These are phyloP conservation scores for Lycium ferocissimum DNA, from an alignment of 257 asterid species.

Conservation along the genomic window DNA sequence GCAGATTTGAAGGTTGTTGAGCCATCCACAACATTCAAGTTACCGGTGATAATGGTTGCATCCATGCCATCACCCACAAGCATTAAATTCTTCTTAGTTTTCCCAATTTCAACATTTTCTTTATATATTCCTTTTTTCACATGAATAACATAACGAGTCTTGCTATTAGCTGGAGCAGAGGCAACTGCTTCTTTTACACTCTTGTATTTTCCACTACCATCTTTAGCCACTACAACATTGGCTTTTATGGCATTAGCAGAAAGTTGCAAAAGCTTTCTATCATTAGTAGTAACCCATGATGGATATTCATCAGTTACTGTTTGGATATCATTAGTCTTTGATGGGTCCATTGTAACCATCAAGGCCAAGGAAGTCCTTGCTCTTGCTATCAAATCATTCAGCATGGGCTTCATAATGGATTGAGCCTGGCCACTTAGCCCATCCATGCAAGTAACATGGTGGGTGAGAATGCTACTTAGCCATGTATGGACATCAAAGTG, in stretches of 20 bases:
- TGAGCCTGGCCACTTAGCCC: constrained; percentile 30
- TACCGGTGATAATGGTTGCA: constrained; percentile 45
- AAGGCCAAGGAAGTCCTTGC: constrained; percentile 41
- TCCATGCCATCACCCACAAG: constrained; percentile 51
- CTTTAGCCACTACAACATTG: constrained; percentile 44
- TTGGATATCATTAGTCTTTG: neutral
- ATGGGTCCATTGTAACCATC: constrained; percentile 33
- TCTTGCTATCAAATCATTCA: constrained; percentile 33
- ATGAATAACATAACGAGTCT: constrained; percentile 36
- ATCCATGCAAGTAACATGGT: constrained; percentile 43
- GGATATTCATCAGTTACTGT: constrained; percentile 30
- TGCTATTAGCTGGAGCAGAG: constrained; percentile 38
- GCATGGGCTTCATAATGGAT: constrained; percentile 33
- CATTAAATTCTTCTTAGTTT: constrained; percentile 40
- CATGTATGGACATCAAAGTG: constrained; percentile 40
- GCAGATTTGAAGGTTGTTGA: constrained; percentile 44
- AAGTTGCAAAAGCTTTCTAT: constrained; percentile 38
- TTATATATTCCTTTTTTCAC: constrained; percentile 44
- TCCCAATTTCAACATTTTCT: constrained; percentile 41
- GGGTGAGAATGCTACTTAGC: constrained; percentile 42
- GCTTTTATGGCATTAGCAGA: constrained; percentile 23
- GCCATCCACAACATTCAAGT: constrained; percentile 44
- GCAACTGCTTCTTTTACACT: constrained; percentile 43
- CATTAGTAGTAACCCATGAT: constrained; percentile 34
- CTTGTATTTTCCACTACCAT: constrained; percentile 45